Evolutionary conservation across 495 filamentous ascomycete species (phyloP).

Genomic region (Geopyxis carbonaria): DNA sequence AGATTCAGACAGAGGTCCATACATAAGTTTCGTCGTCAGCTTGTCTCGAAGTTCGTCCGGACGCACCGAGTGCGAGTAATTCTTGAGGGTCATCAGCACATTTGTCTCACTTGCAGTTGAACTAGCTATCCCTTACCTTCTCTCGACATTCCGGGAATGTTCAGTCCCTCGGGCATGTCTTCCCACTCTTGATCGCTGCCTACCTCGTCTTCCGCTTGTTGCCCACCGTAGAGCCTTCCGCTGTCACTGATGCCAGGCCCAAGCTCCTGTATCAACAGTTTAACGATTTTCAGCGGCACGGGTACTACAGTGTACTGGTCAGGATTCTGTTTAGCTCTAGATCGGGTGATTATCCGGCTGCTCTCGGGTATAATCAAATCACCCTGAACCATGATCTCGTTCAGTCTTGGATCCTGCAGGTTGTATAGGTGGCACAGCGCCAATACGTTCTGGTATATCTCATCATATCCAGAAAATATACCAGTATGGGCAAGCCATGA

Average conservation of each 20-base stretch:
- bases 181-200: slow-evolving; percentile 75
- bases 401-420: slow-evolving; percentile 65
- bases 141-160: slow-evolving; percentile 42
- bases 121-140: slow-evolving; percentile 14
- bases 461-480: slow-evolving; percentile 90
- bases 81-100: slow-evolving; percentile 29
- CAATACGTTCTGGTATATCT: slow-evolving; percentile 89
- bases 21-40: slow-evolving; percentile 69
- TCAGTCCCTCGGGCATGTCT: slow-evolving; percentile 58
- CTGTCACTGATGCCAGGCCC: slow-evolving; percentile 37
- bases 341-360: slow-evolving; percentile 82
- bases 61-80: slow-evolving; percentile 55
- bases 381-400: slow-evolving; percentile 68
- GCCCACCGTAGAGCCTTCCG: slow-evolving; percentile 20
- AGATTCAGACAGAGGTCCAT: background rate
- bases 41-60: slow-evolving; percentile 41
- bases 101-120: background rate
- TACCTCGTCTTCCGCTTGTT: slow-evolving; percentile 36
- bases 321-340: slow-evolving; percentile 62
- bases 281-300: slow-evolving; percentile 83
- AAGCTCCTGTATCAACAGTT: slow-evolving; percentile 84
- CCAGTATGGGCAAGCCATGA: slow-evolving; percentile 96
- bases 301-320: slow-evolving; percentile 80
- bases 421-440: slow-evolving; percentile 78
- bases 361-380: slow-evolving; percentile 70